Percentiles rank a stretch among this genome's conserved stretches.
phyloP scores from a whole-genome alignment of 2,329 filamentous ascomycete genomes.

The Xylariomycetidae sp. region DNA sequence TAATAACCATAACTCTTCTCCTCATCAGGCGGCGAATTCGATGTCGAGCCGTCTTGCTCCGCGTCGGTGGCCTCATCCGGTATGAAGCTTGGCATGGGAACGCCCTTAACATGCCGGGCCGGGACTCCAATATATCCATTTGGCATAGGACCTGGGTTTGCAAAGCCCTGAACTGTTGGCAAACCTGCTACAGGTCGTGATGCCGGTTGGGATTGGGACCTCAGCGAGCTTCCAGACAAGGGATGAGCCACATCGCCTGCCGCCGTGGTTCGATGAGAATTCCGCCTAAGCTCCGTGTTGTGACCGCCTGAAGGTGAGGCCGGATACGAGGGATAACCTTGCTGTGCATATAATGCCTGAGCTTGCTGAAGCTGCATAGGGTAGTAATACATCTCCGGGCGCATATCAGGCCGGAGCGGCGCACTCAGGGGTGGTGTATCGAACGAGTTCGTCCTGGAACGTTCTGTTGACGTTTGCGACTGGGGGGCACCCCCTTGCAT shows the following conservation, averaged over 20 bases:
- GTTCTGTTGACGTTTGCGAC: constrained; percentile 36
- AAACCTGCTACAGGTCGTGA: constrained; percentile 37
- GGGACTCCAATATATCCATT: constrained; percentile 31
- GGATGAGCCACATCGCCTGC: constrained; percentile 43
- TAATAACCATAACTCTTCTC: constrained; percentile 39
- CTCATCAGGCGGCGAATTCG: constrained; percentile 45
- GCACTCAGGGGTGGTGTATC: constrained; percentile 58
- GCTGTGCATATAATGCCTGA: constrained; percentile 42
- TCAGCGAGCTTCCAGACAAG: constrained; percentile 49
- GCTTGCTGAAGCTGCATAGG: constrained; percentile 35
- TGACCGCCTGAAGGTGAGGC: constrained; percentile 47
- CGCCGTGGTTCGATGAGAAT: constrained; percentile 49
- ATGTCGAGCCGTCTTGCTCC: constrained; percentile 38
- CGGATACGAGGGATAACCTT: constrained; percentile 49
- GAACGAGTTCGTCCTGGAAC: constrained; percentile 59
- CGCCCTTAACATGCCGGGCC: constrained; percentile 41
- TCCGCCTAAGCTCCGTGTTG: constrained; percentile 50
- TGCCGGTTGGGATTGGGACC: constrained; percentile 64
- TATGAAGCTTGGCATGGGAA: constrained; percentile 51
- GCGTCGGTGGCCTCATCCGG: constrained; percentile 45
- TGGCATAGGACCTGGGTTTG: constrained; percentile 28
- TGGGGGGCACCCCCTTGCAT: constrained; percentile 31
- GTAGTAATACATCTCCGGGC: constrained; percentile 53
- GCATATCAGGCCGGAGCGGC: constrained; percentile 51
- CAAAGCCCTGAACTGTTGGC: constrained; percentile 26